phyloP scores from a whole-genome alignment of 768 basidiomycete genomes.

The Phanerochaete sordida region DNA sequence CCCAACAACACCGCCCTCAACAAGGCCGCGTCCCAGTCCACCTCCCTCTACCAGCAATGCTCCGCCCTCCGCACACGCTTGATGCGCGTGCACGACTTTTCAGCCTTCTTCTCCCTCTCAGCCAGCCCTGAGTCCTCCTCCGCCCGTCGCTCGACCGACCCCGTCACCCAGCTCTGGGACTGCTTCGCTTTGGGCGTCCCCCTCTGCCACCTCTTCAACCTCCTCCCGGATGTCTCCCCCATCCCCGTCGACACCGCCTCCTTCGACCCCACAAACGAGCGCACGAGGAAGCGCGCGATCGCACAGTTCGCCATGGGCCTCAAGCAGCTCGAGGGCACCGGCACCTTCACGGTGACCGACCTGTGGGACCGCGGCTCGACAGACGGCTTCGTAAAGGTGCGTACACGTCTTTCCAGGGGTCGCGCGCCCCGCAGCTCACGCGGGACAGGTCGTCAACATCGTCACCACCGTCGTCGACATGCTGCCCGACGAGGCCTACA shows the following conservation, averaged over 20 bases:
- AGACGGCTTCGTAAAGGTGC: slow-evolving; percentile 92
- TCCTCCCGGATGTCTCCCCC: slow-evolving; percentile 54
- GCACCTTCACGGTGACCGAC: slow-evolving; percentile 89
- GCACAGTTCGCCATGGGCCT: slow-evolving; percentile 91
- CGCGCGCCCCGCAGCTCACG: slow-evolving; percentile 1
- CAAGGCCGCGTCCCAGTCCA: slow-evolving; percentile 82
- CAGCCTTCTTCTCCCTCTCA: slow-evolving; percentile 63
- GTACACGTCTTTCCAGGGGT: slow-evolving; percentile 19
- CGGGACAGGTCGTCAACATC: slow-evolving; percentile 77
- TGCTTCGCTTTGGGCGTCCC: slow-evolving; percentile 90
- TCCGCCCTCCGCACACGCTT: slow-evolving; percentile 73
- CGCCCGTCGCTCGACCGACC: slow-evolving; percentile 77
- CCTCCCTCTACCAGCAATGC: slow-evolving; percentile 92
- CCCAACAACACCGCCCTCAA: slow-evolving; percentile 86
- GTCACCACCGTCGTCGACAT: slow-evolving; percentile 80
- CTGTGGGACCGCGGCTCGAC: slow-evolving; percentile 88
- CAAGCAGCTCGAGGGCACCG: slow-evolving; percentile 64
- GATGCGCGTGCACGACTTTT: slow-evolving; percentile 73
- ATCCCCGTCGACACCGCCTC: slow-evolving; percentile 62
- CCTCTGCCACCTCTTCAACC: slow-evolving; percentile 95
- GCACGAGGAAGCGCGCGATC: slow-evolving; percentile 86
- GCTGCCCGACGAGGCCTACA: slow-evolving; percentile 67
- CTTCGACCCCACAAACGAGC: slow-evolving; percentile 71
- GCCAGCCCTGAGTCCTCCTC: slow-evolving; percentile 44
- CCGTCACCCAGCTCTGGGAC: slow-evolving; percentile 93